Base-by-base conservation (phyloP, 768 basidiomycete genomes). In the Serpula lacrymans region DNA sequence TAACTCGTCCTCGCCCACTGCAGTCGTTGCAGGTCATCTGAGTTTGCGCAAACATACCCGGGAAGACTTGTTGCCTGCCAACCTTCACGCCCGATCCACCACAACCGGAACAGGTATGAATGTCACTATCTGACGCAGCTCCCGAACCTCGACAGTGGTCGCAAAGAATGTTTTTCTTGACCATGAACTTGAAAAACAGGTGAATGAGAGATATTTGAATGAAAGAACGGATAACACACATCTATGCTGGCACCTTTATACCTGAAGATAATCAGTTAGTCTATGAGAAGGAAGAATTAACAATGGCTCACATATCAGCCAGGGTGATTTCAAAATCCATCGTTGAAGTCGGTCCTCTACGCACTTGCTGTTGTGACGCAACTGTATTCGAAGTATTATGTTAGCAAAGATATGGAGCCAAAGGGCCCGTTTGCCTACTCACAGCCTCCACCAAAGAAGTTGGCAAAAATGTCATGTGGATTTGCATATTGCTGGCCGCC, bases 111-210 rank as follows among this genome's bases (percentile, higher is more conserved):
- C 96, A 99, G n/a, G 78, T 75, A 53, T 91, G 88, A 34, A 96
- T 88, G 56, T 96, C 89, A 6, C 75, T 63, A 43, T 91, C 88
- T 0, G 90, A 88, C 2, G 91, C 87, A 1, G 96, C 96, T 17
- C 96, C 96, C 0, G 90, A 82, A 17, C 96, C 96, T 55, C 93
- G 84, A 66, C 96, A 99, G 58, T 96, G 89, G 62, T 97, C 93
- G 56, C 96, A 99, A 13, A 99, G 82, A 25, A 95, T 80, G 39
- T 82, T 80, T 59, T 95, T 94, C 61, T 83, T 86, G 58, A 97
- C 75, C 70, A 88, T 85, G 64, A 99, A 95, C 92, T 98, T 50
- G 11, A 14, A 25, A n/a, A 10, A 43, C 3, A 37, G n/a, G n/a
- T n/a, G n/a, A n/a, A n/a, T n/a, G n/a, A n/a, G n/a, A n/a, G n/a